Base-by-base conservation (phyloP, 1,284 basidiomycete species). In the Volvariella surrecta region DNA sequence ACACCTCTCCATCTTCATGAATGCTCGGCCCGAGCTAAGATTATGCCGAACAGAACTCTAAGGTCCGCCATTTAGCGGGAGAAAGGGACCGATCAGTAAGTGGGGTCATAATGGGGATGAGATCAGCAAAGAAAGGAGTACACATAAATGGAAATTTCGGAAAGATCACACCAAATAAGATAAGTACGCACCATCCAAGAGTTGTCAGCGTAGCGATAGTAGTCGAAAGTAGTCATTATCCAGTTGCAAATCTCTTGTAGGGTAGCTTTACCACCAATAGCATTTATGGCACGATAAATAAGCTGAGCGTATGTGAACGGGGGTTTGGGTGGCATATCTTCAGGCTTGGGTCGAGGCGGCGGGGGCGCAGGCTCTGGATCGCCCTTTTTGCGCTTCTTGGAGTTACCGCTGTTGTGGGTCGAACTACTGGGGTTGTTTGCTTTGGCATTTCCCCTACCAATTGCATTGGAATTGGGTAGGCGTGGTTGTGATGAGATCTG, bases 11-110 rank as follows among this genome's bases (percentile, higher is more conserved):
- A 88, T 73, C 63, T 93, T 93, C 58, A 85, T 73, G 64, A 94
- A 94, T 0, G 88, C 88, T 48, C 83, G 81, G 58, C 88, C 87
- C 20, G 90, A 87, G 1, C 89, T 92, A 16, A 96, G 64, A 59
- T 92, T 94, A 60, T 95, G 92, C 34, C 92, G 82, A 40, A 95
- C 86, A 31, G 92, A 94, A 55, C 89, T 92, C 82, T 95, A 54
- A 24, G 51, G 43, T 48, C 34, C 24, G 11, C 24, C 49, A 37
- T 46, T 22, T 52, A 50, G 22, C 37, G n/a, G 34, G 34, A n/a
- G 18, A 35, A 7, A 35, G 34, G n/a, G n/a, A 16, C 34, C 34
- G n/a, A 35, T 19, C 24, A 28, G 24, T 9, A 10, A 21, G 7
- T 6, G 21, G 4, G 9, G 6, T 19, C 11, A n/a, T 3, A 17